Evolutionary conservation across 192 early-diverging fungal species (phyloP).

Genomic region (Coemansia sp.): DNA sequence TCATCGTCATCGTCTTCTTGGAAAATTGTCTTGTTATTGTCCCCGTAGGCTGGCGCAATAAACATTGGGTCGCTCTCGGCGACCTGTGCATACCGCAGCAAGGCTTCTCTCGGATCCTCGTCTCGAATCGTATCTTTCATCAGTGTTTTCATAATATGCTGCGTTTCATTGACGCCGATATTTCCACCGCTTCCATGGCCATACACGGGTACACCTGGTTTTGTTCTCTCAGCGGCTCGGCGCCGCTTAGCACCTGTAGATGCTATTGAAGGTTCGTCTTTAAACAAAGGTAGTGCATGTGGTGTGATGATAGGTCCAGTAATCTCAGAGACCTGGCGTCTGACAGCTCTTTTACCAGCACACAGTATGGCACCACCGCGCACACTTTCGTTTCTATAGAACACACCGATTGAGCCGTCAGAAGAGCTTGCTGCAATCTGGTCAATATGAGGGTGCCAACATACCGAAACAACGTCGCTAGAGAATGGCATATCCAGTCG

Average conservation of each 20-base stretch:
- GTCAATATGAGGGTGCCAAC: constrained; percentile 88
- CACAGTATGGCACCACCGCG: constrained; percentile 72
- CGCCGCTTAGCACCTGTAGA: constrained; percentile 65
- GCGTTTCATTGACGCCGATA: constrained; percentile 78
- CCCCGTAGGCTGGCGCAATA: constrained; percentile 78
- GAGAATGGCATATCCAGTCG: background rate
- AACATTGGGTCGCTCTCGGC: constrained; percentile 83
- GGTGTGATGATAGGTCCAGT: constrained; percentile 78
- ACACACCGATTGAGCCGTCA: constrained; percentile 70
- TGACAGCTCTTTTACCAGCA: constrained; percentile 46
- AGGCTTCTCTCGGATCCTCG: constrained; percentile 90
- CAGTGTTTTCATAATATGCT: constrained; percentile 81
- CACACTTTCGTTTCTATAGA: constrained; percentile 70
- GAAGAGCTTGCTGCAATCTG: constrained; percentile 81
- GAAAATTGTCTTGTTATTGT: constrained; percentile 71
- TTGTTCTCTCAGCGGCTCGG: constrained; percentile 62
- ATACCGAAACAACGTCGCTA: constrained; percentile 65
- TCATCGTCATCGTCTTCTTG: constrained; percentile 31
- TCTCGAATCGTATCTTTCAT: constrained; percentile 72
- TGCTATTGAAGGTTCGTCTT: constrained; percentile 59
- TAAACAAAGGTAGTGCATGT: constrained; percentile 85
- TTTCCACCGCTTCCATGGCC: constrained; percentile 85
- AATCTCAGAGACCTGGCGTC: background rate
- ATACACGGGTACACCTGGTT: constrained; percentile 67
- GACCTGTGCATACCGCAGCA: constrained; percentile 79